Evolutionary conservation across 164 flowering plant species (phyloP), one percentile per base, ranked within the genome.

Genomic region (Nymphaea thermarum): DNA sequence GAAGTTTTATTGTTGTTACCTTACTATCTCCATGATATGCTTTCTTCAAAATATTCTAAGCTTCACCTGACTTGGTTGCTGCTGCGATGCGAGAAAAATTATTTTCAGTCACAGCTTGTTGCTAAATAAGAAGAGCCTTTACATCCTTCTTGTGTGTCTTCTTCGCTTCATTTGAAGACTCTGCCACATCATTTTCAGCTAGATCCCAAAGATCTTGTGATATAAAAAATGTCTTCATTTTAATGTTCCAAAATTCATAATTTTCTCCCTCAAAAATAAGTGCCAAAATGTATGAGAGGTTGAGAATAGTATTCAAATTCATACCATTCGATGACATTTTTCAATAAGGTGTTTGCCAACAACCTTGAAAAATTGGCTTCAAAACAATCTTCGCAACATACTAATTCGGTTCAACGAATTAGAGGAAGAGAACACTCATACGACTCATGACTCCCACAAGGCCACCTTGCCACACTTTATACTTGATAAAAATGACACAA

Each of bases 91-190:
- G 11, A 4, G 53, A 16, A 18, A 65, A 65, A 4, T 65, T n/a
- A n/a, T n/a, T n/a, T n/a, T n/a, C 67, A 11, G 41, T 25, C 8
- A 65, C 53, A 3, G 55, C 67, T 65, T 65, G 67, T 65, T 65
- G 67, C 3, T 43, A 5, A 43, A 65, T 16, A 42, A 65, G 43
- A 16, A 65, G n/a, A 17, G 67, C 55, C 36, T 65, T 65, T 7
- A 36, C 41, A 43, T 65, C 67, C 67, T 65, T 65, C 53, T 43
- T 65, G 6, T 25, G 10, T 8, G 10, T 43, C 43, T 65, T 51
- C 53, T 44, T 65, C 53, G 2, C 60, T 8, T 55, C 60, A 8
- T 10, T 55, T 16, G 60, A 10, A 10, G 60, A 8, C 16, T 55
- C 60, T 55, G 16, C 60, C 10, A 2, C 10, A 55, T 16, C 60